Evolutionary conservation across 768 basidiomycete genomes (phyloP).

Genomic region (Leccinum longicurvipes): DNA sequence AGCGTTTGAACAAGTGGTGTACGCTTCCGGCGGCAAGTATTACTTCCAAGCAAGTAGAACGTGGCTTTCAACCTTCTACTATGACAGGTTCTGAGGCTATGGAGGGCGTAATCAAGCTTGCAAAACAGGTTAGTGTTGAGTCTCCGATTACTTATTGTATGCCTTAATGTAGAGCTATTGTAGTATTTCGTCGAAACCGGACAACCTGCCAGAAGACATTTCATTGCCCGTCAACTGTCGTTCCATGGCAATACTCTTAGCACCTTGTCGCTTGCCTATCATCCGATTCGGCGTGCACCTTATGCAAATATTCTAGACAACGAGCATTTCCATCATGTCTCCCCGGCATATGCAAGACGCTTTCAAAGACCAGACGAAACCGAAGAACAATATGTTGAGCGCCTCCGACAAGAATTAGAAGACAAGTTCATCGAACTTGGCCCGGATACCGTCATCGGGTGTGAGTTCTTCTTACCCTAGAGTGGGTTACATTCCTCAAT

Average conservation of each 20-base stretch:
- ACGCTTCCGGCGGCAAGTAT: slow-evolving; percentile 68
- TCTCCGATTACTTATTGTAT: background rate
- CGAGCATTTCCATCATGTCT: slow-evolving; percentile 77
- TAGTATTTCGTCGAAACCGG: slow-evolving; percentile 71
- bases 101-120: slow-evolving; percentile 82
- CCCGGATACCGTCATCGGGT: slow-evolving; percentile 77
- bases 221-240: slow-evolving; percentile 73
- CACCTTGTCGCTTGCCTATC: slow-evolving; percentile 64
- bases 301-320: slow-evolving; percentile 65
- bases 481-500: background rate
- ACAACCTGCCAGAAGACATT: slow-evolving; percentile 69
- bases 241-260: slow-evolving; percentile 84
- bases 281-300: slow-evolving; percentile 64
- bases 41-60: background rate
- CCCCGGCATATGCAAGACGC: slow-evolving; percentile 83
- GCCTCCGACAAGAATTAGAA: slow-evolving; percentile 78
- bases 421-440: slow-evolving; percentile 82
- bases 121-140: slow-evolving; percentile 56
- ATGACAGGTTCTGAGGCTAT: slow-evolving; percentile 79
- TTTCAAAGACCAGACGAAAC: slow-evolving; percentile 68
- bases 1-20: slow-evolving; percentile 68
- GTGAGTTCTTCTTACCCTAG: slow-evolving; percentile 38
- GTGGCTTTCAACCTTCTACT: background rate
- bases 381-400: slow-evolving; percentile 75
- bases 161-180: slow-evolving; percentile 9